phyloP scores from a whole-genome alignment of 352 stramenopile genomes.

The Globisporangium okanoganense region DNA sequence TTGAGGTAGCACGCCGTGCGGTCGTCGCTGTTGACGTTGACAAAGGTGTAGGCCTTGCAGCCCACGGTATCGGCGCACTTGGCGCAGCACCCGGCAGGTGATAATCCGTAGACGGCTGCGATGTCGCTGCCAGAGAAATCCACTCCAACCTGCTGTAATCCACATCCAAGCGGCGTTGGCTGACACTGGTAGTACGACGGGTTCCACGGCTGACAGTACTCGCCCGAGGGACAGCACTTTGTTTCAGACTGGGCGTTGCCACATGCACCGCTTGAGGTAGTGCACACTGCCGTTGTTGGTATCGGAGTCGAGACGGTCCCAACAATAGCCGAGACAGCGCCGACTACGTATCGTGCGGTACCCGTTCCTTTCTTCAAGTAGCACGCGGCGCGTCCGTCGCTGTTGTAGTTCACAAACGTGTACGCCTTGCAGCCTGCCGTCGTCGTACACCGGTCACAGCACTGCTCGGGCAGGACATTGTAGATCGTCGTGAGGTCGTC shows the following conservation, averaged over 20 bases:
- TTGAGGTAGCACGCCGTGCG: slow-evolving; percentile 15
- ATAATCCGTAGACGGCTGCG: slow-evolving; percentile 1
- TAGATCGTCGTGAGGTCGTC: slow-evolving; percentile 11
- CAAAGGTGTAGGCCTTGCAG: slow-evolving; percentile 55
- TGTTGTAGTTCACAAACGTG: slow-evolving; percentile 28
- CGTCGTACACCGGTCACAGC: background rate
- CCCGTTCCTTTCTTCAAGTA: slow-evolving; percentile 11
- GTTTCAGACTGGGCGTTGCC: background rate
- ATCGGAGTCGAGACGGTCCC: background rate
- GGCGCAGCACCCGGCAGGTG: slow-evolving; percentile 26
- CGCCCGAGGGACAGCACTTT: background rate
- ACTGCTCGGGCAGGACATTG: background rate
- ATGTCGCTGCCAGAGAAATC: slow-evolving; percentile 7
- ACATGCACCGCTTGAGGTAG: background rate
- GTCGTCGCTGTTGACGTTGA: slow-evolving; percentile 23
- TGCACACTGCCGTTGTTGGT: background rate
- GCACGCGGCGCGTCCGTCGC: slow-evolving; percentile 11
- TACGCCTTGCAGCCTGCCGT: slow-evolving; percentile 23
- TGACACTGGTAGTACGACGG: slow-evolving; percentile 7
- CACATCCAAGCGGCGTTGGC: background rate
- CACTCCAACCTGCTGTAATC: background rate
- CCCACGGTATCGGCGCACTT: slow-evolving; percentile 35
- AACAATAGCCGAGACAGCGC: background rate
- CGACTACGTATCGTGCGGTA: background rate
- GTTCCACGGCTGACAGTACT: slow-evolving; percentile 10